Evolutionary conservation across 2,329 filamentous ascomycete species (phyloP).

Genomic region (Cytospora leucostoma): DNA sequence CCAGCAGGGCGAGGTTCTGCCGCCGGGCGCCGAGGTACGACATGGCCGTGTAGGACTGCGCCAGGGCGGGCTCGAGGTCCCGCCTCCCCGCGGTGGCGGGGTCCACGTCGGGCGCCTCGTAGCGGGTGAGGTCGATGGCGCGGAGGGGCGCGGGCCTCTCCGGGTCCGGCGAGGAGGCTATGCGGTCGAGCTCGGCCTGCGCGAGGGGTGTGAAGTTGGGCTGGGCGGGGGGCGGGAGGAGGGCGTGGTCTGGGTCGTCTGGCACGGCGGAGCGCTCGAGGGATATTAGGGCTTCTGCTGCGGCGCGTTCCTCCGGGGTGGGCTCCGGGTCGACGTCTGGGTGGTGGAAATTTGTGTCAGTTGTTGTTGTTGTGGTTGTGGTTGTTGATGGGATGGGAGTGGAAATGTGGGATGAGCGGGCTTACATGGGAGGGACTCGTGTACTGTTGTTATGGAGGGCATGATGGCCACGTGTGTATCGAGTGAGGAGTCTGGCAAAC

Average conservation of each 20-base stretch:
- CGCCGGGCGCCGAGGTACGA: conserved; percentile 55
- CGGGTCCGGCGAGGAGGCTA: conserved; percentile 50
- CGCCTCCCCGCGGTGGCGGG: conserved; percentile 31
- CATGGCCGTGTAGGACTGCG: conserved; percentile 51
- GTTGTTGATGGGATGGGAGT: conserved; percentile 3
- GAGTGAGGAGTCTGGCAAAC: background rate
- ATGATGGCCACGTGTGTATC: conserved; percentile 46
- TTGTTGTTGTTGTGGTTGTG: background rate
- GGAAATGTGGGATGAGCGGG: conserved; percentile 26
- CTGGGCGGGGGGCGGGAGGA: conserved; percentile 54
- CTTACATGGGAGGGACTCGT: conserved; percentile 82
- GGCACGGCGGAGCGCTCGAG: conserved; percentile 57
- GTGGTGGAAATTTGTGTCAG: conserved; percentile 26
- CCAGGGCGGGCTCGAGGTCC: conserved; percentile 64
- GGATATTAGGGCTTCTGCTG: conserved; percentile 69
- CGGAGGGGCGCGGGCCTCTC: conserved; percentile 50
- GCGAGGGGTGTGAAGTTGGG: conserved; percentile 67
- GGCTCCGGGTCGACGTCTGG: conserved; percentile 81
- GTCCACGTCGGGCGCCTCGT: conserved; percentile 69
- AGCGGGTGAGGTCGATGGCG: conserved; percentile 76
- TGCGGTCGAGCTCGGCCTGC: conserved; percentile 66
- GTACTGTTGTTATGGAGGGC: conserved; percentile 68
- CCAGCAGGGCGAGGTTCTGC: conserved; percentile 69
- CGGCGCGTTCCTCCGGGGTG: conserved; percentile 60
- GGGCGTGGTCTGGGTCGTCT: conserved; percentile 54